phyloP scores from a whole-genome alignment of 805 yeast species.

The Wickerhamomyces silvicola region DNA sequence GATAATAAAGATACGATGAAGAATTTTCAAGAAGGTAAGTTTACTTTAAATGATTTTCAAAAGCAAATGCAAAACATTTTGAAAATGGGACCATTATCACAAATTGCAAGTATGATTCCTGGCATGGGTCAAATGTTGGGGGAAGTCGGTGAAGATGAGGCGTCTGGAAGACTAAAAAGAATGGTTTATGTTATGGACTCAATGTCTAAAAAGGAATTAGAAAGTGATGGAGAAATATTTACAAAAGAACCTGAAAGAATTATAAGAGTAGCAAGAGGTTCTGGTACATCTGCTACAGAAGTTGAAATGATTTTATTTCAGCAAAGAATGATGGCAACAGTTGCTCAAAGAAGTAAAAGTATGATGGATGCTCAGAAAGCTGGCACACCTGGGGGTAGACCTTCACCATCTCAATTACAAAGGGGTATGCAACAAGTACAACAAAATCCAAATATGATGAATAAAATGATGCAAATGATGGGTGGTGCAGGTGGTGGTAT shows the following conservation, averaged over 20 bases:
- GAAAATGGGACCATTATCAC: conserved; percentile 95
- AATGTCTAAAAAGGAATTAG: conserved; percentile 88
- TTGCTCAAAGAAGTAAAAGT: conserved; percentile 68
- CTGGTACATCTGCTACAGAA: conserved; percentile 88
- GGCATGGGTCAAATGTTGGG: conserved; percentile 82
- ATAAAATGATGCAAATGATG: conserved; percentile 64
- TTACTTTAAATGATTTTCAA: conserved; percentile 85
- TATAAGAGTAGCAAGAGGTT: conserved; percentile 86
- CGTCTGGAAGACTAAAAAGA: conserved; percentile 72
- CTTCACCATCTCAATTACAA: conserved; percentile 34
- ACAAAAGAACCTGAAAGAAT: conserved; percentile 78
- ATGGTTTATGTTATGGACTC: conserved; percentile 93
- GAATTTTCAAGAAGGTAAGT: conserved; percentile 90
- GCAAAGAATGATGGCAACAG: conserved; percentile 87
- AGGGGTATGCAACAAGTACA: conserved; percentile 56
- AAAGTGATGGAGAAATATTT: conserved; percentile 80
- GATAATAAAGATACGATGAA: conserved; percentile 89
- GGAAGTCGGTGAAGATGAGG: conserved; percentile 88
- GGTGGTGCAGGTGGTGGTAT: conserved; percentile 48
- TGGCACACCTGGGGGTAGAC: conserved; percentile 43
- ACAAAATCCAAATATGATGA: conserved; percentile 73
- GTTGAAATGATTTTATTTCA: conserved; percentile 90
- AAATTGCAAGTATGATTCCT: conserved; percentile 93
- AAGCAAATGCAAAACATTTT: conserved; percentile 91
- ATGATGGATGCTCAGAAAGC: conserved; percentile 38